Evolutionary conservation across 2,329 filamentous ascomycete genomes (phyloP).

Genomic region (Pseudogymnoascus sp.): DNA sequence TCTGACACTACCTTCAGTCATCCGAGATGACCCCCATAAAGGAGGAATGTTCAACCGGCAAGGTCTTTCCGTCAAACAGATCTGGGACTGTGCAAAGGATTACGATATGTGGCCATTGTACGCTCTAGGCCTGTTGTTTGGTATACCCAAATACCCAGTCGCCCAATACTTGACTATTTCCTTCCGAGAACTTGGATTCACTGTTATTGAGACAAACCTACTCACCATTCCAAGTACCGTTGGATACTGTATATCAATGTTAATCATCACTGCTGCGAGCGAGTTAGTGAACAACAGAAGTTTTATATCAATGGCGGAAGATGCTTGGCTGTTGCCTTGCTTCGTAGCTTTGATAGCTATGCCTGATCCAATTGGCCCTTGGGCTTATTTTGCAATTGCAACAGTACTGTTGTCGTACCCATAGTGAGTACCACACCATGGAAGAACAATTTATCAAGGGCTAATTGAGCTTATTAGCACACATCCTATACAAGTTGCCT

Average conservation of each 20-base stretch:
- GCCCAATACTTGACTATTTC: conserved; percentile 20
- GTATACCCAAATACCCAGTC: conserved; percentile 19
- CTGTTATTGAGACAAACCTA: conserved; percentile 37
- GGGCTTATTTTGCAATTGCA: conserved; percentile 26
- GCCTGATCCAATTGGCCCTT: conserved; percentile 15
- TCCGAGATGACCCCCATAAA: conserved; percentile 45
- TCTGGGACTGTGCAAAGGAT: conserved; percentile 41
- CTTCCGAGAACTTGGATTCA: conserved; percentile 21
- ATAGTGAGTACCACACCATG: background rate
- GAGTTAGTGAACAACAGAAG: background rate
- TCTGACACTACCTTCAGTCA: conserved; percentile 31
- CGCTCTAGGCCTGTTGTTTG: conserved; percentile 28
- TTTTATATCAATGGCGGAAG: background rate
- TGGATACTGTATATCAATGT: conserved; percentile 31
- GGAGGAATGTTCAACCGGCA: conserved; percentile 41
- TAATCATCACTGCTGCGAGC: conserved; percentile 34
- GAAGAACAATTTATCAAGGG: background rate
- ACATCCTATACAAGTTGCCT: conserved; percentile 33
- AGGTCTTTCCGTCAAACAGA: conserved; percentile 35
- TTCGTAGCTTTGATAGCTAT: conserved; percentile 26
- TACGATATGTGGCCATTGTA: conserved; percentile 47
- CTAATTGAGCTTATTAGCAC: background rate
- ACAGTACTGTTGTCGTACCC: conserved; percentile 22
- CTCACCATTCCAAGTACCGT: conserved; percentile 37
- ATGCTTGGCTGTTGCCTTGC: conserved; percentile 30